Conservation (phyloP, 2,329 filamentous ascomycete species). For the Microcyclospora tardicrescens region DNA sequence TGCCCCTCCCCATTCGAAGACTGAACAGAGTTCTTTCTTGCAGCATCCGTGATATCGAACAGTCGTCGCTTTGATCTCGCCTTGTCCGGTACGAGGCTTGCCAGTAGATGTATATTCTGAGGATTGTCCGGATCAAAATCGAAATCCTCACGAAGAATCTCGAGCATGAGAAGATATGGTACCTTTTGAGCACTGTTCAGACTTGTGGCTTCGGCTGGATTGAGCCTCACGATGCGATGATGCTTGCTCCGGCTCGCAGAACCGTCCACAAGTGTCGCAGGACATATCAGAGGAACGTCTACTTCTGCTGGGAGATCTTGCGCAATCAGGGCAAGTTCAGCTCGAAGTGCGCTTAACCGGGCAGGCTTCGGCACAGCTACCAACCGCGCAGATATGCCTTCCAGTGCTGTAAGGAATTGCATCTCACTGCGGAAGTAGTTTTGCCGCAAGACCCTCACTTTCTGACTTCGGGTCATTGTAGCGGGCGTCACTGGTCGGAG, state of each 20-base stretch:
- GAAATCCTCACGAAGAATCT: slow-evolving; percentile 70
- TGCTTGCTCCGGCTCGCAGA: slow-evolving; percentile 63
- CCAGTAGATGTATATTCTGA: slow-evolving; percentile 56
- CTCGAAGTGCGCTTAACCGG: slow-evolving; percentile 65
- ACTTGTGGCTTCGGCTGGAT: slow-evolving; percentile 72
- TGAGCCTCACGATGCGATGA: slow-evolving; percentile 70
- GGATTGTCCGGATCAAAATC: slow-evolving; percentile 63
- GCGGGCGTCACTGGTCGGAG: slow-evolving; percentile 44
- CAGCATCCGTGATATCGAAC: slow-evolving; percentile 49
- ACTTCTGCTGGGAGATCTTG: slow-evolving; percentile 74
- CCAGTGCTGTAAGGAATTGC: slow-evolving; percentile 65
- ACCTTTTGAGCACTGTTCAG: slow-evolving; percentile 80
- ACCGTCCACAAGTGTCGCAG: slow-evolving; percentile 59
- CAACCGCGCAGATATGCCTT: slow-evolving; percentile 74
- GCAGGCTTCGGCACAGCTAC: slow-evolving; percentile 72
- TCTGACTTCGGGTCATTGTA: slow-evolving; percentile 53
- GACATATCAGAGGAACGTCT: slow-evolving; percentile 71
- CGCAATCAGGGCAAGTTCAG: slow-evolving; percentile 67
- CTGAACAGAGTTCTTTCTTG: slow-evolving; percentile 32
- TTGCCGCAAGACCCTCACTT: slow-evolving; percentile 58
- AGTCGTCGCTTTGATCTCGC: slow-evolving; percentile 40
- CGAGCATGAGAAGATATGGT: slow-evolving; percentile 73
- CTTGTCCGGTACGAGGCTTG: slow-evolving; percentile 53
- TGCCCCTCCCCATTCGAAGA: slow-evolving; percentile 30
- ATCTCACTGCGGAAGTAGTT: slow-evolving; percentile 77